A percentile compares a stretch with the other conserved stretches of the same genome.
Evolutionary conservation across 352 stramenopile species (phyloP).

Genomic region (Phytopythium sindhum): DNA sequence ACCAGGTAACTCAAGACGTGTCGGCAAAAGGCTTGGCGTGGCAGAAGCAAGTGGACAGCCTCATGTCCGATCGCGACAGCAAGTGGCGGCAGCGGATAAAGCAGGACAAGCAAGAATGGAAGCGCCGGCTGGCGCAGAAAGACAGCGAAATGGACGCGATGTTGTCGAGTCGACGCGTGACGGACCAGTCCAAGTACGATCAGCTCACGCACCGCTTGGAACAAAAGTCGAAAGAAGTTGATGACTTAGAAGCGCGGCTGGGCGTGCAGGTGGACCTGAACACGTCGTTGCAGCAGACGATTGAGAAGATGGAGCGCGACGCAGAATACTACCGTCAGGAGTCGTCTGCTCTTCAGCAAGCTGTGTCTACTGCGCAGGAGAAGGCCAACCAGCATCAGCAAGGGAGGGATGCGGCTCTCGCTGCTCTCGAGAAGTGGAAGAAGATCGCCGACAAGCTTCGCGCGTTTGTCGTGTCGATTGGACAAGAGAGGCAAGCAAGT

Average conservation of each 20-base stretch:
- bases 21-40: conserved; percentile 14
- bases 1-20: conserved; percentile 30
- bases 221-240: conserved; percentile 33
- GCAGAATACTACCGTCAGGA: conserved; percentile 24
- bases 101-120: conserved; percentile 45
- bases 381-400: conserved; percentile 19
- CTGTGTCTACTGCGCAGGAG: conserved; percentile 30
- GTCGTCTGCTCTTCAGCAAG: conserved; percentile 34
- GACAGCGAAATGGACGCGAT: conserved; percentile 48
- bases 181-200: conserved; percentile 58
- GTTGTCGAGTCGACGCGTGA: conserved; percentile 38
- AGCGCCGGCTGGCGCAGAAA: conserved; percentile 33
- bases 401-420: conserved; percentile 15
- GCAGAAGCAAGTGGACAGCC: conserved; percentile 19
- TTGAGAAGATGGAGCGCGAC: conserved; percentile 42
- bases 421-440: conserved; percentile 21
- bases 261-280: conserved; percentile 21
- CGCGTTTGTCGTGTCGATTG: conserved; percentile 28
- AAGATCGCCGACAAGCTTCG: conserved; percentile 25
- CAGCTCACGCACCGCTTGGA: conserved; percentile 39
- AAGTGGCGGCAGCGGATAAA: conserved; percentile 24
- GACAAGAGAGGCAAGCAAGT: conserved; percentile 6
- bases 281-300: conserved; percentile 21
- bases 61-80: conserved; percentile 17
- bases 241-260: conserved; percentile 24